Base-by-base conservation (phyloP, 2,329 filamentous ascomycete genomes). In the Apiospora arundinis region DNA sequence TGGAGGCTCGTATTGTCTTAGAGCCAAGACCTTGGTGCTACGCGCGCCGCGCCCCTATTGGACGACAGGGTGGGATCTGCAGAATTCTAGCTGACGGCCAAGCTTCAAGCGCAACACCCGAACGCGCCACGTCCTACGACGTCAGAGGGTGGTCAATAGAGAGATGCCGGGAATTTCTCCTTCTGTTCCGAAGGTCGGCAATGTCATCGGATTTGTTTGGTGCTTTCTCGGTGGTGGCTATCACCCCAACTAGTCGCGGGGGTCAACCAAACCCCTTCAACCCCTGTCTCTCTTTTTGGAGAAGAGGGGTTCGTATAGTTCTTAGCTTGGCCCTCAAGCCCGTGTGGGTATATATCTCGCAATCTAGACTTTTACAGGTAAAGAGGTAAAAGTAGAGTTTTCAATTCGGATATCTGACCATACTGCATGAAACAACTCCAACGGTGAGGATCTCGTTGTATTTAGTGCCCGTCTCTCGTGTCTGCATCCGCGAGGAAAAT, bases 91-190 rank as follows among this genome's bases (percentile, higher is more conserved):
- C 32, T 63, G 32, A 63, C 3, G 56, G 56, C 56, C 56, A 63
- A 63, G 56, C 28, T 63, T 28, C 56, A 63, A 63, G 56, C 56
- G 56, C 56, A 40, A 63, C 56, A 63, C 56, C 56, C 32, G 56
- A 63, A 40, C 23, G 8, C 8, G 7, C 28, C 28, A 40, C 7
- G 56, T n/a, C 14, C 32, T 37, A n/a, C 32, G 32, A 63, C 56
- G 8, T 63, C 32, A 5, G 32, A 12, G 40, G 56, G 56, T n/a
- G 32, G 32, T 32, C 32, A 32, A 32, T 32, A 63, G 16, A 63
- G n/a, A 9, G 18, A 40, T 32, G n/a, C 16, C 56, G 56, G 56
- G 28, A n/a, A 11, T 63, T 63, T 32, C 40, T 40, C 56, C 32
- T 18, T 63, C 9, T 40, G 2, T 63, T 63, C 56, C 32, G 56